A percentile compares a stretch with the other conserved stretches of the same genome.
Evolutionary conservation across 106 monocot genomes (phyloP).

Genomic region (Chionographis japonica): DNA sequence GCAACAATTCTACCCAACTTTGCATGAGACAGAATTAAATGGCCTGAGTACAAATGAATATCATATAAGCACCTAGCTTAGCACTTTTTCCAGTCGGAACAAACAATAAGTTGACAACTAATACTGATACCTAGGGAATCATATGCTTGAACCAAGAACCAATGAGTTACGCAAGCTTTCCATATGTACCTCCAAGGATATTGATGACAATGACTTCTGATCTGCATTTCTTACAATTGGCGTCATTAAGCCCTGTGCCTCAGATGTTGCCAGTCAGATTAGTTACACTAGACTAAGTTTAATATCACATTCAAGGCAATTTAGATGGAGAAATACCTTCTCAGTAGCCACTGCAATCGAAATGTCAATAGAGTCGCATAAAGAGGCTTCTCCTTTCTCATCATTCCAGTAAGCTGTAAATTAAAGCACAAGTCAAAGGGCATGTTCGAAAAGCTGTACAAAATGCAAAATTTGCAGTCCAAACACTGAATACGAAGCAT

Average conservation of each 20-base stretch:
- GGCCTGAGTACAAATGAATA: too few relatives aligned
- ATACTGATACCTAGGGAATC: neutral
- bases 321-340: conserved; percentile 46
- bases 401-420: conserved; percentile 80
- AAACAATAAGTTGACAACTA: neutral
- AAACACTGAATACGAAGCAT: neutral
- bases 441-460: neutral
- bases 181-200: conserved; percentile 77
- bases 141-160: neutral
- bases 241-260: conserved; percentile 88
- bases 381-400: conserved; percentile 53
- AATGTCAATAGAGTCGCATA: conserved; percentile 80
- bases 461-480: neutral
- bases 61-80: neutral
- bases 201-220: conserved; percentile 71
- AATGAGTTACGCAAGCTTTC: neutral
- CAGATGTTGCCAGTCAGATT: conserved; percentile 8
- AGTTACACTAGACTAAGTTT: neutral
- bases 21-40: too few relatives aligned
- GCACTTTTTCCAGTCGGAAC: neutral
- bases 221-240: conserved; percentile 97
- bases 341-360: conserved; percentile 97
- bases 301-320: conserved; percentile 6
- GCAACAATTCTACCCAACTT: too few relatives aligned
- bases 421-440: conserved; percentile 3